Evolutionary conservation across 371 early-diverging fungal species (phyloP).

Genomic region (Neoconidiobolus thromboides): DNA sequence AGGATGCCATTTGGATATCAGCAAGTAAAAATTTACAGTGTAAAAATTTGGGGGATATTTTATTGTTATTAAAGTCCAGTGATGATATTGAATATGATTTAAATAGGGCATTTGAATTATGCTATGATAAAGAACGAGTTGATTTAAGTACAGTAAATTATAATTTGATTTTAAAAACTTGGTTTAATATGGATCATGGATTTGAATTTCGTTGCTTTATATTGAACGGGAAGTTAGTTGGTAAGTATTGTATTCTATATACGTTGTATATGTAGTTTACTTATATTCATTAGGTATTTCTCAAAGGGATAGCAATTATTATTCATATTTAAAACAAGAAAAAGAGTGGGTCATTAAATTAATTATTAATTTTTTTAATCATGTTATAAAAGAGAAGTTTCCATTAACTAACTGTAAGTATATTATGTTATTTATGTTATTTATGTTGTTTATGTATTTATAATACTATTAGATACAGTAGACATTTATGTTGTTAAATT

Average conservation of each 20-base stretch:
- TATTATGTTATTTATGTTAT: too few species aligned
- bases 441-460: too few species aligned
- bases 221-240: constrained; percentile 31
- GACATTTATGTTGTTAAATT: background rate
- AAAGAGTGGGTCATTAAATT: background rate
- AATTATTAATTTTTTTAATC: too few species aligned
- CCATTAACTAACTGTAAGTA: too few species aligned
- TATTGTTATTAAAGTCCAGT: constrained; percentile 69
- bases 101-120: constrained; percentile 46
- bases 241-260: constrained; percentile 12
- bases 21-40: constrained; percentile 60
- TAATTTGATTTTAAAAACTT: constrained; percentile 72
- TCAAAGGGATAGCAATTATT: constrained; percentile 3
- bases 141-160: constrained; percentile 8
- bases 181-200: constrained; percentile 52
- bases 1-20: constrained; percentile 85
- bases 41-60: constrained; percentile 50
- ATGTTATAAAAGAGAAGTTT: too few species aligned
- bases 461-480: background rate
- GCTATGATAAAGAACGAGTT: constrained; percentile 11
- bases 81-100: constrained; percentile 79
- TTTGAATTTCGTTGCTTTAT: constrained; percentile 92
- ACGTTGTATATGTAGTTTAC: background rate
- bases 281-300: background rate
- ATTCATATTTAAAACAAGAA: background rate